Evolutionary conservation across 2,329 filamentous ascomycete genomes (phyloP).

Genomic region (Neoascochyta sp.): DNA sequence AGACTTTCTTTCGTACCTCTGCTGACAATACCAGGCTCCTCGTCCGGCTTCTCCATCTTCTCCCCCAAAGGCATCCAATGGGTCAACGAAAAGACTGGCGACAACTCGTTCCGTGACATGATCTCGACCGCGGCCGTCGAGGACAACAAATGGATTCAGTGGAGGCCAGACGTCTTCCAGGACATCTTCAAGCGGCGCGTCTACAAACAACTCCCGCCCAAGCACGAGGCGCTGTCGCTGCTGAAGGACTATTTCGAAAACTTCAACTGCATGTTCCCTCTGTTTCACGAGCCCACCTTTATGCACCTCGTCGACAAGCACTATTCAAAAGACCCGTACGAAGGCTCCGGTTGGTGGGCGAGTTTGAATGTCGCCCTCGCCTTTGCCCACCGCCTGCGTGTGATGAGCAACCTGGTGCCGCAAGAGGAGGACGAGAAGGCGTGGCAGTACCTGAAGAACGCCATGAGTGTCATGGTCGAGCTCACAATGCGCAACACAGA

Average conservation of each 20-base stretch:
- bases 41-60: conserved; percentile 97
- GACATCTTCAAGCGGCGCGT: conserved; percentile 84
- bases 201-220: conserved; percentile 78
- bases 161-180: conserved; percentile 96
- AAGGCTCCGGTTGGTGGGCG: conserved; percentile 97
- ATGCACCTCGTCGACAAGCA: conserved; percentile 96
- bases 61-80: conserved; percentile 97
- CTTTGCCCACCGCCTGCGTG: conserved; percentile 86
- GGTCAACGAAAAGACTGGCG: conserved; percentile 98
- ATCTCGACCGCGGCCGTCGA: conserved; percentile 83
- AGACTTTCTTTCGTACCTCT: background rate
- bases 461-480: conserved; percentile 87
- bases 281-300: conserved; percentile 97
- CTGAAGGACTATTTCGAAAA: conserved; percentile 96
- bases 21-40: conserved; percentile 63
- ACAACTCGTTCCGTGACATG: conserved; percentile 90
- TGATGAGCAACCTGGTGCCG: conserved; percentile 91
- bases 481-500: conserved; percentile 95
- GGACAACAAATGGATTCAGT: conserved; percentile 93
- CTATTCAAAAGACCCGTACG: conserved; percentile 87
- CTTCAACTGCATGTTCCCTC: conserved; percentile 97
- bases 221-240: conserved; percentile 81
- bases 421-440: conserved; percentile 91
- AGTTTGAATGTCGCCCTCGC: conserved; percentile 90
- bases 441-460: conserved; percentile 95